Conservation (phyloP, 2,329 filamentous ascomycete species). For the Rutstroemia sydowiana region DNA sequence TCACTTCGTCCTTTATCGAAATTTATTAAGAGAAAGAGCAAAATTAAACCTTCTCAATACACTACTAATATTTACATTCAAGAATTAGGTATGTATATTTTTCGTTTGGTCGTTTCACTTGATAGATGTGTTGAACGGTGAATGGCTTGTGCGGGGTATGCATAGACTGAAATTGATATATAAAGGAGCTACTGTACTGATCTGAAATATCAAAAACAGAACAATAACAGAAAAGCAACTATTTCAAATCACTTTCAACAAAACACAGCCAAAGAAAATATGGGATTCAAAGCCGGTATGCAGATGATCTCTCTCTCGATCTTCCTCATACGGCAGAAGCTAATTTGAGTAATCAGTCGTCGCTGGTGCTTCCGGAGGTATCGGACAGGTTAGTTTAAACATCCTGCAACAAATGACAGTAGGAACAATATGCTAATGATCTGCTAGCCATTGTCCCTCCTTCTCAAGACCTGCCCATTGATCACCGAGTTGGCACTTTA, state of each 20-base stretch:
- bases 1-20: no score
- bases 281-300: slow-evolving; percentile 55
- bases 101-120: no score
- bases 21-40: no score
- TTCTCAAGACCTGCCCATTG: slow-evolving; percentile 88
- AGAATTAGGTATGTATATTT: no score
- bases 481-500: slow-evolving; percentile 84
- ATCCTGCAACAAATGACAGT: no score
- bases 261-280: slow-evolving; percentile 26
- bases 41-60: no score
- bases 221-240: background rate
- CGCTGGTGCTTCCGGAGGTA: slow-evolving; percentile 94
- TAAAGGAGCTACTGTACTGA: no score
- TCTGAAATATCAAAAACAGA: background rate
- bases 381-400: slow-evolving; percentile 78
- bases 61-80: no score
- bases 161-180: no score
- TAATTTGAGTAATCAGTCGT: slow-evolving; percentile 47
- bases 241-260: background rate
- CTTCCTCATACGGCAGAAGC: slow-evolving; percentile 1
- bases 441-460: slow-evolving; percentile 89
- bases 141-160: no score
- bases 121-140: no score
- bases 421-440: background rate
- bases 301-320: slow-evolving; percentile 1